Conservation (phyloP, 2,329 filamentous ascomycete species). For the Volutella citrinella region DNA sequence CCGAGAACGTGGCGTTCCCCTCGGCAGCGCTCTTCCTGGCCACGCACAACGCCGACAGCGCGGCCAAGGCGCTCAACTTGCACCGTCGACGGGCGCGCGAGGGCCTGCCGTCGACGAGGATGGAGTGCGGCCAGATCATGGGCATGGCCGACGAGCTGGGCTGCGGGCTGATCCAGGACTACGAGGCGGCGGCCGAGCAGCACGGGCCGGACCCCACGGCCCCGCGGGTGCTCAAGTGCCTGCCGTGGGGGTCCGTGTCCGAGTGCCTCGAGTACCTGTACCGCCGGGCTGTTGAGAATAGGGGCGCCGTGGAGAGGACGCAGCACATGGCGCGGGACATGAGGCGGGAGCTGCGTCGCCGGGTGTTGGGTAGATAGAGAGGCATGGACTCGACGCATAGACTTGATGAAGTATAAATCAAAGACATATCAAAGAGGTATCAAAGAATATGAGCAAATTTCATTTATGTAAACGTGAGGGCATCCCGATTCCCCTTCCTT, state of each 20-base stretch:
- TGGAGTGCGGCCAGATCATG: slow-evolving; percentile 52
- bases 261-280: slow-evolving; percentile 37
- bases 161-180: slow-evolving; percentile 42
- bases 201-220: slow-evolving; percentile 12
- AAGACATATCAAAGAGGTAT: too few relatives aligned
- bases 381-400: too few relatives aligned
- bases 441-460: too few relatives aligned
- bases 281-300: slow-evolving; percentile 38
- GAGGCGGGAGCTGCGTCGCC: slow-evolving; percentile 26
- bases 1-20: slow-evolving; percentile 33
- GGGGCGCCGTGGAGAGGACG: slow-evolving; percentile 33
- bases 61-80: slow-evolving; percentile 39
- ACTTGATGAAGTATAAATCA: too few relatives aligned
- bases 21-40: slow-evolving; percentile 47
- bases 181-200: slow-evolving; percentile 16
- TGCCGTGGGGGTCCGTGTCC: slow-evolving; percentile 36
- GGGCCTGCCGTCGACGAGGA: slow-evolving; percentile 25
- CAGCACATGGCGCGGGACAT: slow-evolving; percentile 26
- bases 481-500: too few relatives aligned
- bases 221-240: slow-evolving; percentile 33
- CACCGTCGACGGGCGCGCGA: slow-evolving; percentile 37
- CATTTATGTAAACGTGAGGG: too few relatives aligned
- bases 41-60: slow-evolving; percentile 47
- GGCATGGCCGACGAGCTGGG: slow-evolving; percentile 58
- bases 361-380: slow-evolving; percentile 18